Conservation (phyloP, 306 rosid species). For the Dryas drummondii region DNA sequence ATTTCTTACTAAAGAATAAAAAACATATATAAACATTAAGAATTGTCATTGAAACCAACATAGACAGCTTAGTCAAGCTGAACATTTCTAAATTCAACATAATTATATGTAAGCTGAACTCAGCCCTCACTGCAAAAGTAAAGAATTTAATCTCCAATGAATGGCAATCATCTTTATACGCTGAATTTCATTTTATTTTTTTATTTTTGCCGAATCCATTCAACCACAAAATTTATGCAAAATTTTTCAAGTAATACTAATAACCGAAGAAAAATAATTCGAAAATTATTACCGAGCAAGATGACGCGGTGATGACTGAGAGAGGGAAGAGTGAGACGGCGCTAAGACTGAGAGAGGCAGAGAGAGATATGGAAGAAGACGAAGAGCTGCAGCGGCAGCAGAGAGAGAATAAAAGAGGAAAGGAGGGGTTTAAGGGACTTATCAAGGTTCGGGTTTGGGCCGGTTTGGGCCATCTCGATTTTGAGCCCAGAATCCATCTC, state of each 20-base stretch:
- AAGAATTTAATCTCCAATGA: neutral
- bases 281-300: neutral
- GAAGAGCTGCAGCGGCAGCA: neutral
- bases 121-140: neutral
- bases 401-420: neutral
- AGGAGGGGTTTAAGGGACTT: neutral
- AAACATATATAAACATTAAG: neutral
- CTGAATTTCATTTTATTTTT: too few species aligned
- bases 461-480: too few species aligned
- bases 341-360: neutral
- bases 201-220: too few species aligned
- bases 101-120: neutral
- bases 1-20: neutral
- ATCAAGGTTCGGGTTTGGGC: too few species aligned
- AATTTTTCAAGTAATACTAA: neutral
- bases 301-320: neutral
- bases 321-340: neutral
- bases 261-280: neutral
- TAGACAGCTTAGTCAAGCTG: neutral
- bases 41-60: neutral
- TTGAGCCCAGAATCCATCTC: too few species aligned
- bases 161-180: too few species aligned
- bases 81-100: neutral
- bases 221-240: neutral
- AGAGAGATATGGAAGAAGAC: too few species aligned